These are phyloP conservation scores for Talaromyces sp. DNA, from an alignment of 2,329 filamentous ascomycete species.

Conservation along the genomic window DNA sequence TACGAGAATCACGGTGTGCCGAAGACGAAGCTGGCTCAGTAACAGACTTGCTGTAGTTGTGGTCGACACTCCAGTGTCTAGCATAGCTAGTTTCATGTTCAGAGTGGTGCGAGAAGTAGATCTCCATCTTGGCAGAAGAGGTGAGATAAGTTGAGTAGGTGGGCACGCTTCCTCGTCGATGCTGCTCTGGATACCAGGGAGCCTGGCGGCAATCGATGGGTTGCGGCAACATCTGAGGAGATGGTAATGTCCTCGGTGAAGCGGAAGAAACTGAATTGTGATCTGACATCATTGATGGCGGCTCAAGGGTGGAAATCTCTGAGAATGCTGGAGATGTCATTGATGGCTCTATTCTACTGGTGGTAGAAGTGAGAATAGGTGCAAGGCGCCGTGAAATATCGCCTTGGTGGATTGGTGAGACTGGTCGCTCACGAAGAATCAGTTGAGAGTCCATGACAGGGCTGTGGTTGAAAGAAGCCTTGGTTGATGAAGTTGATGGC, in stretches of 20 bases:
- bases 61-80: constrained; percentile 20
- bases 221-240: constrained; percentile 39
- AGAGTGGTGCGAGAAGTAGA: constrained; percentile 25
- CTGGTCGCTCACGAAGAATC: constrained; percentile 14
- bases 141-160: constrained; percentile 22
- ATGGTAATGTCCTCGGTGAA: constrained; percentile 50
- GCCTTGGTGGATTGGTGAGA: background rate
- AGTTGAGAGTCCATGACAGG: constrained; percentile 14
- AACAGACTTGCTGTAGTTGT: constrained; percentile 22
- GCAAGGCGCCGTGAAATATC: constrained; percentile 23
- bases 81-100: constrained; percentile 29
- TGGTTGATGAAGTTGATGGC: constrained; percentile 24
- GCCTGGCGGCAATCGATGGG: constrained; percentile 45
- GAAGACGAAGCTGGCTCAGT: constrained; percentile 22
- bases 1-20: constrained; percentile 35
- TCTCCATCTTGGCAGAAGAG: constrained; percentile 20
- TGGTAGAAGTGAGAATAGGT: constrained; percentile 35
- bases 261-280: constrained; percentile 60
- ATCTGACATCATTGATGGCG: constrained; percentile 70
- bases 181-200: constrained; percentile 24
- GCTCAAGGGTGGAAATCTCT: constrained; percentile 60
- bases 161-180: constrained; percentile 32
- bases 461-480: constrained; percentile 16
- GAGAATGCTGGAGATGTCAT: constrained; percentile 64
- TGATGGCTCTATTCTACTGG: constrained; percentile 51